phyloP scores from a whole-genome alignment of 805 yeast species.

The Pichia ethanolica region DNA sequence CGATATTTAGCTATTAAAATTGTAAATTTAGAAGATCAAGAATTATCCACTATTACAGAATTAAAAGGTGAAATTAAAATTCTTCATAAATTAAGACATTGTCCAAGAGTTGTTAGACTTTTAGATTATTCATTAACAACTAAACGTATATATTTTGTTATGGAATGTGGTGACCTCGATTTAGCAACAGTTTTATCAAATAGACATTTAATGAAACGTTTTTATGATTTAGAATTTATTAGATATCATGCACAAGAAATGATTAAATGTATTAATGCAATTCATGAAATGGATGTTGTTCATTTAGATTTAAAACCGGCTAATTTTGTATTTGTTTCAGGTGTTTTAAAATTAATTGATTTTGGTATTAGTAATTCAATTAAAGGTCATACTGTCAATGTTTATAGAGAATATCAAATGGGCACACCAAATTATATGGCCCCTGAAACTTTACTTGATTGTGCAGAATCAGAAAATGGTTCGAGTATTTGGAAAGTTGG shows the following conservation, averaged over 20 bases:
- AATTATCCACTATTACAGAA: conserved; percentile 57
- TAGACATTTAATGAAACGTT: conserved; percentile 23
- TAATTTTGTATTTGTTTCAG: conserved; percentile 73
- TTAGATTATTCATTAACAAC: conserved; percentile 65
- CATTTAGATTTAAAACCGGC: conserved; percentile 47
- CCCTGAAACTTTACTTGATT: conserved; percentile 83
- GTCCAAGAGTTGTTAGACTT: conserved; percentile 70
- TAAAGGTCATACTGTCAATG: conserved; percentile 84
- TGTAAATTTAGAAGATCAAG: conserved; percentile 53
- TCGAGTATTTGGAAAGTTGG: conserved; percentile 67
- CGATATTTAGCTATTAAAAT: conserved; percentile 63
- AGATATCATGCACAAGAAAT: conserved; percentile 73
- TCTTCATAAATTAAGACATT: conserved; percentile 47
- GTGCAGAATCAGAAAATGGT: conserved; percentile 18
- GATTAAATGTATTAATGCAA: conserved; percentile 75
- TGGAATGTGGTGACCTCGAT: conserved; percentile 95
- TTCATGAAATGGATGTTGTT: conserved; percentile 81
- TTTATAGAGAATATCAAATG: conserved; percentile 82
- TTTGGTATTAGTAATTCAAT: conserved; percentile 95
- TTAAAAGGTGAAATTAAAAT: conserved; percentile 88
- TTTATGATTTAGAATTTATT: conserved; percentile 67
- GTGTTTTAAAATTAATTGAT: conserved; percentile 81
- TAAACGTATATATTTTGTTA: conserved; percentile 61
- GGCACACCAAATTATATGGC: conserved; percentile 99
- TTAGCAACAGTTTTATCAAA: conserved; percentile 70